Percentiles rank a stretch among this genome's conserved stretches.
These are phyloP conservation scores for Roridomyces roridus DNA, from an alignment of 768 basidiomycete species.

Conservation along the genomic window DNA sequence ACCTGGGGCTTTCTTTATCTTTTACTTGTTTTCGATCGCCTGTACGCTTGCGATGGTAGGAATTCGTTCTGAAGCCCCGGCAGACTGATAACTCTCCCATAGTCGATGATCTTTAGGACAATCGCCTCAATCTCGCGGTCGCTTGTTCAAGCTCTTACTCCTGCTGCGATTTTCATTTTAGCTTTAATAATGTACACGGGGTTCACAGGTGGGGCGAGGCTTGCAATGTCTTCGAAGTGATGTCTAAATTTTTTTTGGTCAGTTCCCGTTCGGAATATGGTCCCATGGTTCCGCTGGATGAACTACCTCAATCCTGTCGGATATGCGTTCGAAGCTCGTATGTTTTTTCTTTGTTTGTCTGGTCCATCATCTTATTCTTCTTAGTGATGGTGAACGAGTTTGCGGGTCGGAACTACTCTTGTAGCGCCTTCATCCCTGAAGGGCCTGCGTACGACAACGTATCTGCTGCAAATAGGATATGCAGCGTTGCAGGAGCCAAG, in stretches of 20 bases:
- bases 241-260: conserved; percentile 29
- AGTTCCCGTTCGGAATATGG: conserved; percentile 37
- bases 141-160: conserved; percentile 35
- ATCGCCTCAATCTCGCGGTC: conserved; percentile 43
- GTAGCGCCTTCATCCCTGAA: conserved; percentile 37
- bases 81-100: too few relatives aligned
- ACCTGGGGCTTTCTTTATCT: conserved; percentile 47
- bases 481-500: conserved; percentile 46
- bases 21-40: conserved; percentile 43
- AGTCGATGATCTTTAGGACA: conserved; percentile 41
- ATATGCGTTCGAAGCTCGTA: conserved; percentile 47
- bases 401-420: conserved; percentile 40
- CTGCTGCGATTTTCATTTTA: conserved; percentile 40
- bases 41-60: conserved; percentile 32
- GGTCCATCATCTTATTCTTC: background rate
- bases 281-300: conserved; percentile 37
- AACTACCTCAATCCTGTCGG: conserved; percentile 52
- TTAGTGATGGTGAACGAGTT: conserved; percentile 57
- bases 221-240: too few relatives aligned
- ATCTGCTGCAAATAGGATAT: conserved; percentile 45
- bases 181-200: conserved; percentile 46
- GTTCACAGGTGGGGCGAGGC: too few relatives aligned
- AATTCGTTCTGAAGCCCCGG: too few relatives aligned
- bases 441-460: conserved; percentile 41
- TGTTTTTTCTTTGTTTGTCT: background rate